Base-by-base conservation (phyloP, 2,329 filamentous ascomycete genomes). In the Ciborinia camelliae region DNA sequence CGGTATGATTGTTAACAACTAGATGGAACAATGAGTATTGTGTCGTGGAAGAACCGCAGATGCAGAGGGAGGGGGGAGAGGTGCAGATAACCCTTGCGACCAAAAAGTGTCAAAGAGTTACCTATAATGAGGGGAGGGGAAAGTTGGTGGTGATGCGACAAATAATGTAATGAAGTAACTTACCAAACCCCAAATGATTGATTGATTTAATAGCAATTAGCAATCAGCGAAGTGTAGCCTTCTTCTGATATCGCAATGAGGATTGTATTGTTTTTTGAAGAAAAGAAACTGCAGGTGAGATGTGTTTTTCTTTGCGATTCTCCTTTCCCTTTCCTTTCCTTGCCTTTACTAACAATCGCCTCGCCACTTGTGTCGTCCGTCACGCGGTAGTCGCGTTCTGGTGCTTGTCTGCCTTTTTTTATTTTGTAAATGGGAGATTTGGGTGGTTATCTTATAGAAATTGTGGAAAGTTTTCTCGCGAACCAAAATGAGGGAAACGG, bases 1-100 rank as follows among this genome's bases (percentile, higher is more conserved):
- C 14, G 53, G 35, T 41, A 39, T 47, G 10, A 47, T 45, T 35
- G 32, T 50, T 14, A 18, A 55, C 20, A 35, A 51, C 60, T 58
- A 64, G 41, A 41, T 15, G 53, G 50, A 35, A 64, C 20, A 63
- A 59, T 53, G 55, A 63, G 59, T 43, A 63, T 53, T 64, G 52
- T 65, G 30, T 43, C 26, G 54, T 52, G 39, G 54, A 58, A 41
- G 43, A 37, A 35, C n/a, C n/a, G 37, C 18, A 43, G 47, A 15
- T 18, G 39, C n/a, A 23, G 63, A 64, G 45, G 54, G 62, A 65
- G 62, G 65, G 66, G 59, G 65, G 30, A 58, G 45, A 62, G 62
- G 55, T 58, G 52, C 51, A 61, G 54, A 37, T 47, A 53, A 65
- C 48, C 51, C 52, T 68, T 69, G 68, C 70, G 66, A 69, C 68